phyloP scores from a whole-genome alignment of 192 early-diverging fungal genomes.

The Backusella macrospora region DNA sequence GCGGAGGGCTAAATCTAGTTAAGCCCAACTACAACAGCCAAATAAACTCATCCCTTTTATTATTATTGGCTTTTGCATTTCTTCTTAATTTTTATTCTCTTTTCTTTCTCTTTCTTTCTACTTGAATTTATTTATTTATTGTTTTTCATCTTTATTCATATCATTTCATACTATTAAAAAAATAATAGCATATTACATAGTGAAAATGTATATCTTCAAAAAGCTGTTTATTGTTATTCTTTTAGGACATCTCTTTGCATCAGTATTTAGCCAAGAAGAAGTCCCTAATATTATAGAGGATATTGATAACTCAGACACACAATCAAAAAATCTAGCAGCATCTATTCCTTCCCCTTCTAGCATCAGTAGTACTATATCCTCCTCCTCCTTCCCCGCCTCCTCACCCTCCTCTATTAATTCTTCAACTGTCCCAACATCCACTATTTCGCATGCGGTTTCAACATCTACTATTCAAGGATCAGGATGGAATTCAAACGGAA shows the following conservation, averaged over 20 bases:
- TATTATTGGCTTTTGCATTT: neutral
- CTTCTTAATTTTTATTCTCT: neutral
- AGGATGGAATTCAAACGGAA: conserved; percentile 15
- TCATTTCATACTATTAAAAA: neutral
- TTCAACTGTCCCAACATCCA: neutral
- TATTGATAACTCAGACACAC: neutral
- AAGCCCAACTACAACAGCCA: neutral
- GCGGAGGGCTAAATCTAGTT: conserved; percentile 1
- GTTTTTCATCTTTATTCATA: neutral
- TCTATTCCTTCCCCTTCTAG: neutral
- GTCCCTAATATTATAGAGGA: neutral
- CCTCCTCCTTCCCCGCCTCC: neutral
- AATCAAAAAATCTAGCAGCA: neutral
- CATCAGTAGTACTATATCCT: neutral
- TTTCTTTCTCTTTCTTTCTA: neutral
- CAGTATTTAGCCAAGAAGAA: conserved; percentile 8
- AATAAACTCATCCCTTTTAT: conserved; percentile 6
- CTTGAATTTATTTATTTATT: neutral
- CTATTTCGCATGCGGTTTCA: conserved; percentile 8
- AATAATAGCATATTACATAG: neutral
- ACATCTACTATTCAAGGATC: neutral
- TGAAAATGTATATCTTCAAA: neutral
- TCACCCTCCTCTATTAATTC: neutral
- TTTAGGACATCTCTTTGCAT: neutral
- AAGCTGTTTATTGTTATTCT: neutral